Evolutionary conservation across 768 basidiomycete species (phyloP).

Genomic region (Jaapia argillacea): DNA sequence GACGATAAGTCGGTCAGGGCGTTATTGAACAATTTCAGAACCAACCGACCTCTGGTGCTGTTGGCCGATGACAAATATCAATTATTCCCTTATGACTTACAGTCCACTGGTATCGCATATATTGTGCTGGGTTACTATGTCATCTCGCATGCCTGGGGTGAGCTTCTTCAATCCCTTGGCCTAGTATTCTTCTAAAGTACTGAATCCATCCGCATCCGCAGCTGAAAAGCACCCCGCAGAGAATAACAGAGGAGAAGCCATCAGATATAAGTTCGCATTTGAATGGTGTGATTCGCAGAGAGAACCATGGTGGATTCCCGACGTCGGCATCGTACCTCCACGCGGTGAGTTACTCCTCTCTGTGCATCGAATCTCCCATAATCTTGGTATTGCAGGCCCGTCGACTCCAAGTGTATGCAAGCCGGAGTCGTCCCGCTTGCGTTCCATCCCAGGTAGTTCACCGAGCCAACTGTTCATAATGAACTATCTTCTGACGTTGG

Average conservation of each 20-base stretch:
- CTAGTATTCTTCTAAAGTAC: constrained; percentile 5
- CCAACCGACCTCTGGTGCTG: constrained; percentile 53
- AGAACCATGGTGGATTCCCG: constrained; percentile 36
- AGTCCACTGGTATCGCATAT: constrained; percentile 36
- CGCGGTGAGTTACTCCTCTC: no score
- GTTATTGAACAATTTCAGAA: constrained; percentile 45
- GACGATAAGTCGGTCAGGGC: constrained; percentile 65
- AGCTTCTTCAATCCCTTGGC: constrained; percentile 9
- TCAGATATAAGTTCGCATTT: constrained; percentile 77
- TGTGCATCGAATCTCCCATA: no score
- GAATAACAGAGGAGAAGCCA: no score
- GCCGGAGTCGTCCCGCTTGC: no score
- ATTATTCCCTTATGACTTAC: constrained; percentile 63
- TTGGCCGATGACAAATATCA: constrained; percentile 68
- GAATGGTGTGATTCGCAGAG: constrained; percentile 75
- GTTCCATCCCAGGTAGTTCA: no score
- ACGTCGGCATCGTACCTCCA: no score
- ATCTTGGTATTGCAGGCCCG: no score
- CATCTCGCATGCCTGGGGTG: constrained; percentile 65
- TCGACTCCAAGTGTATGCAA: no score
- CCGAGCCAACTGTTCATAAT: no score
- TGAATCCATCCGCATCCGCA: constrained; percentile 31
- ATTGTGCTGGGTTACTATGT: constrained; percentile 61
- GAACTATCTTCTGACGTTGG: no score
- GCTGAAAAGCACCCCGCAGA: no score